A percentile compares a stretch with the other conserved stretches of the same genome.
Conservation (phyloP, 805 yeast species). For the Cyberlindnera bimundalis region DNA sequence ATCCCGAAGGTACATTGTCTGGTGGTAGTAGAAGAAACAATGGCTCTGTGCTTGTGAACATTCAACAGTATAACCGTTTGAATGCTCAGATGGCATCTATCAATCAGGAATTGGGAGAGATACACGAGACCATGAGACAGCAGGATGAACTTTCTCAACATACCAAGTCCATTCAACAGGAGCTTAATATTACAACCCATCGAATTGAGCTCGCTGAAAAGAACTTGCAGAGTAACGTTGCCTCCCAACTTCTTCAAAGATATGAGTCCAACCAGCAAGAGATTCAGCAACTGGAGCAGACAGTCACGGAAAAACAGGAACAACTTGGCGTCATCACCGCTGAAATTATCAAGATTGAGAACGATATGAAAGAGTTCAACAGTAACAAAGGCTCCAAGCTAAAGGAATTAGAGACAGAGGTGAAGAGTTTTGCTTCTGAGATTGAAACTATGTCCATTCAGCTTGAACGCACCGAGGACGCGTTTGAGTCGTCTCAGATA, state of each 20-base stretch:
- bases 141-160: slow-evolving; percentile 43
- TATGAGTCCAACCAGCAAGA: slow-evolving; percentile 44
- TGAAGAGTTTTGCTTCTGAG: slow-evolving; percentile 37
- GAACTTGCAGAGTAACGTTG: slow-evolving; percentile 52
- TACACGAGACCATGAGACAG: slow-evolving; percentile 39
- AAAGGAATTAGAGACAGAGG: slow-evolving; percentile 55
- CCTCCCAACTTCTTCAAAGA: slow-evolving; percentile 52
- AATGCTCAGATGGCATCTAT: slow-evolving; percentile 37
- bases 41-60: slow-evolving; percentile 55
- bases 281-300: slow-evolving; percentile 38
- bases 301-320: slow-evolving; percentile 36
- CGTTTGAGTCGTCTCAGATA: slow-evolving; percentile 60
- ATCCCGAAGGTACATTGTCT: slow-evolving; percentile 92
- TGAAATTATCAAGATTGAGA: slow-evolving; percentile 55
- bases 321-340: slow-evolving; percentile 31
- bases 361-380: slow-evolving; percentile 79
- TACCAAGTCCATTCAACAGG: slow-evolving; percentile 56
- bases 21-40: slow-evolving; percentile 82
- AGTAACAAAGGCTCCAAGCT: slow-evolving; percentile 78
- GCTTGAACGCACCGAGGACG: slow-evolving; percentile 45
- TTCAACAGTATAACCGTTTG: slow-evolving; percentile 60
- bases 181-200: slow-evolving; percentile 53
- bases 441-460: slow-evolving; percentile 35
- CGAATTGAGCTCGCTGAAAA: slow-evolving; percentile 53
- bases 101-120: slow-evolving; percentile 39